Evolutionary conservation across 1,284 basidiomycete genomes (phyloP), one percentile per base, ranked within the genome.

Genomic region (Mycena sp.): DNA sequence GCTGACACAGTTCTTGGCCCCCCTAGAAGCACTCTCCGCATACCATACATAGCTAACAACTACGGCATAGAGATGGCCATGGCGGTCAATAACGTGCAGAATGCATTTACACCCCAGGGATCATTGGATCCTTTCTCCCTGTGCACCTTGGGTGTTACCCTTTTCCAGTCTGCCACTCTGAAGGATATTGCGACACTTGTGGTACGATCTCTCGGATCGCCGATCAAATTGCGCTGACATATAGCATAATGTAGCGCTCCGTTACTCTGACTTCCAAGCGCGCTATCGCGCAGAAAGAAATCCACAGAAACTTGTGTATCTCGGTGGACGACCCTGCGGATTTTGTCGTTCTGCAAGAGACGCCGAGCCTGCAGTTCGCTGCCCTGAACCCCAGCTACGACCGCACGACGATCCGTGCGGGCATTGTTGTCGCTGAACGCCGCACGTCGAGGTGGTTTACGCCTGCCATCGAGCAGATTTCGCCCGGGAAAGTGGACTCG

Each of bases 51-150:
- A 43, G 75, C 76, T 59, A 74, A 74, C 60, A 75, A 82, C 51
- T 80, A 83, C 70, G 79, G 80, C 12, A 65, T 89, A 32, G 74
- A 80, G 48, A 74, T 85, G 48, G 85, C 85, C 54, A 82, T 88
- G 80, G 78, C 83, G 56, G 83, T 89, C 28, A 88, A 89, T 72
- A 88, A 89, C 70, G 81, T 88, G 64, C 83, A 83, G 67, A 90
- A 89, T 69, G 84, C 86, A 28, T 90, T 90, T 71, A 89, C 85
- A 49, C 88, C 87, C 29, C 88, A 89, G 73, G 88, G 87, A 51
- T 81, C 80, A 28, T 70, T 84, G 30, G 88, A 89, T 75, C 86
- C 87, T 14, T 75, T 89, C n/a, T 78, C 79, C 3, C 73, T 89
- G 52, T 85, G 86, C 57, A 78, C 84, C 32, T 80, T 89, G 45